Conservation (phyloP, 352 stramenopile species). For the Globisporangium parvum region DNA sequence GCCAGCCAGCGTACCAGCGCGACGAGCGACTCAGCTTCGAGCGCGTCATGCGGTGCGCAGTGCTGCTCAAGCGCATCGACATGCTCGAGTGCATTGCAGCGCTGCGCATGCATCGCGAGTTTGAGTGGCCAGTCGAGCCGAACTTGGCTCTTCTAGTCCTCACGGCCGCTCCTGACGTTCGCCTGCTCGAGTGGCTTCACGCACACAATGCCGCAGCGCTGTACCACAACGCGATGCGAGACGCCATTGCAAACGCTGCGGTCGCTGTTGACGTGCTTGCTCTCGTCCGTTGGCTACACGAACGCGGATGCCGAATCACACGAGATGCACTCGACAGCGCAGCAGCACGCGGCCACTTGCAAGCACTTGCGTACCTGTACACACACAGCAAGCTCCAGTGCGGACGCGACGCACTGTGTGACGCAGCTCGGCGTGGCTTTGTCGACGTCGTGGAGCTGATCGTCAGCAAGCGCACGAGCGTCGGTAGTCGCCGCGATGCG, state of each 20-base stretch:
- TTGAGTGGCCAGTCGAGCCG: neutral
- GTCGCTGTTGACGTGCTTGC: too few species aligned
- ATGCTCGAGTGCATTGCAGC: neutral
- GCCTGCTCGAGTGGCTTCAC: conserved; percentile 5
- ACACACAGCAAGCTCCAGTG: neutral
- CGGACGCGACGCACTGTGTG: neutral
- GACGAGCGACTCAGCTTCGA: neutral
- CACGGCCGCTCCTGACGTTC: too few species aligned
- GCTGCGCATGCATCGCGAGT: neutral
- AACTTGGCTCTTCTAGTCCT: neutral
- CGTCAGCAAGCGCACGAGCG: neutral
- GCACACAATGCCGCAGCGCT: too few species aligned
- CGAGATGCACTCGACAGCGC: neutral
- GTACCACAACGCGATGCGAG: too few species aligned
- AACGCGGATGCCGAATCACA: neutral
- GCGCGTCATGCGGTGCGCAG: conserved; percentile 1
- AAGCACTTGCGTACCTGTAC: neutral
- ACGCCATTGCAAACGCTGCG: neutral
- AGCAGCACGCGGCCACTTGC: neutral
- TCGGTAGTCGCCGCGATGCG: too few species aligned
- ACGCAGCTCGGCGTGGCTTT: neutral
- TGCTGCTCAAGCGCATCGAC: conserved; percentile 1
- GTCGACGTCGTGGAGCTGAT: neutral
- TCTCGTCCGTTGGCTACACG: neutral
- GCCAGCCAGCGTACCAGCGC: neutral